Percentiles rank a stretch among this genome's conserved stretches.
phyloP scores from a whole-genome alignment of 2,329 filamentous ascomycete genomes.

The Hypoxylon sp. region DNA sequence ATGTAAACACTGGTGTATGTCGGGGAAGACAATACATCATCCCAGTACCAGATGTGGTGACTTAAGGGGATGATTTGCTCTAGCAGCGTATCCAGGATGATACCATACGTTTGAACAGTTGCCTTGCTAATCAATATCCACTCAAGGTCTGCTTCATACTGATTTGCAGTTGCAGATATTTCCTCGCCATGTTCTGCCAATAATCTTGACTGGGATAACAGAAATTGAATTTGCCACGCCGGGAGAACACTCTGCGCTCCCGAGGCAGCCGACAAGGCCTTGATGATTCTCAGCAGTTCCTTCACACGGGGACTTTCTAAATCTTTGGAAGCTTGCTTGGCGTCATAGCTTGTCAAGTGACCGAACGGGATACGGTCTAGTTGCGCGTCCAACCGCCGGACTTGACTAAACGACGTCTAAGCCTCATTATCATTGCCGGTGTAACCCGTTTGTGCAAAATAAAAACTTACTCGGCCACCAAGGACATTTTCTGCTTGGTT shows the following conservation, averaged over 20 bases:
- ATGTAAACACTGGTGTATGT: slow-evolving; percentile 86
- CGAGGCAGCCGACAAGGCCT: slow-evolving; percentile 78
- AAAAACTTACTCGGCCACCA: slow-evolving; percentile 64
- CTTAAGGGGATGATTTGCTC: slow-evolving; percentile 87
- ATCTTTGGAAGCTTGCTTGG: slow-evolving; percentile 57
- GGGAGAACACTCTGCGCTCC: slow-evolving; percentile 75
- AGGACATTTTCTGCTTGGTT: slow-evolving; percentile 58
- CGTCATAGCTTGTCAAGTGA: slow-evolving; percentile 61
- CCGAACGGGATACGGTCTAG: slow-evolving; percentile 73
- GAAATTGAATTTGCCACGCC: slow-evolving; percentile 69
- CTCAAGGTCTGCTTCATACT: slow-evolving; percentile 83
- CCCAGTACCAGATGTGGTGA: slow-evolving; percentile 96
- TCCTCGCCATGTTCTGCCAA: slow-evolving; percentile 56
- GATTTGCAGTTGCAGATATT: slow-evolving; percentile 54
- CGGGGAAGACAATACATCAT: slow-evolving; percentile 85
- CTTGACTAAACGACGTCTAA: slow-evolving; percentile 62
- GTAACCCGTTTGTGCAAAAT: slow-evolving; percentile 38
- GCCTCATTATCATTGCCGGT: slow-evolving; percentile 28
- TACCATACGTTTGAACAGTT: slow-evolving; percentile 89
- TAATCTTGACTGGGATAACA: slow-evolving; percentile 76
- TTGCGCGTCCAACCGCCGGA: slow-evolving; percentile 75
- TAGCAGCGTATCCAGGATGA: slow-evolving; percentile 81
- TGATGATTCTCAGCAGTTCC: slow-evolving; percentile 77
- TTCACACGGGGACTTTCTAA: slow-evolving; percentile 69
- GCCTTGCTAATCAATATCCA: slow-evolving; percentile 95